Evolutionary conservation across 148 eudicot species (phyloP).

Genomic region (Rhododendron simsii): DNA sequence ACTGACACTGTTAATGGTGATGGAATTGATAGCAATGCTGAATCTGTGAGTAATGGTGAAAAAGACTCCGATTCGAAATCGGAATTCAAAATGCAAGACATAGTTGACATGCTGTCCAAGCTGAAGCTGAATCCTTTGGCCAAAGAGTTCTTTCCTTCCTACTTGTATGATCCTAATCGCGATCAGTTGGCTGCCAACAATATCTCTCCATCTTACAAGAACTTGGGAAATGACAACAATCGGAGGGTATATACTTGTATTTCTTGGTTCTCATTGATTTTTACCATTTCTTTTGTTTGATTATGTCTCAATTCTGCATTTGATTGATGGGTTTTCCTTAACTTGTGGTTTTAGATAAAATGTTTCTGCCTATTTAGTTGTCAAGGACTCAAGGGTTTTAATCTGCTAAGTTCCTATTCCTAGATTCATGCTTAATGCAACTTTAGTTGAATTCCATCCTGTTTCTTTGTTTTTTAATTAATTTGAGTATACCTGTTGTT

Average conservation of each 20-base stretch:
- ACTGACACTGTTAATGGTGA: conserved; percentile 5
- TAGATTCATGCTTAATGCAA: neutral
- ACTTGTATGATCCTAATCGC: conserved; percentile 24
- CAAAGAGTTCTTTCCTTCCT: conserved; percentile 73
- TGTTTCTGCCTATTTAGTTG: neutral
- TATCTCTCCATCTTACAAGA: conserved; percentile 34
- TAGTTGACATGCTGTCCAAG: conserved; percentile 62
- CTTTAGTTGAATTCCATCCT: neutral
- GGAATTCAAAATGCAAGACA: conserved; percentile 54
- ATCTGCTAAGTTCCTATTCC: neutral
- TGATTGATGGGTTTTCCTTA: conserved; percentile 17
- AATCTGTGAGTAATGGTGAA: conserved; percentile 14
- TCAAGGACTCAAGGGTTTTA: neutral
- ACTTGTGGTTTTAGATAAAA: conserved; percentile 3
- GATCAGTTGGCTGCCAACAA: conserved; percentile 32
- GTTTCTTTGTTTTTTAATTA: neutral
- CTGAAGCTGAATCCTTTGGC: conserved; percentile 81
- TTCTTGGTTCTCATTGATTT: neutral
- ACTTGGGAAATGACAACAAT: conserved; percentile 37
- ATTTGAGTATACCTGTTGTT: neutral
- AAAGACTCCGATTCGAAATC: conserved; percentile 45
- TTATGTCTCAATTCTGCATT: conserved; percentile 12
- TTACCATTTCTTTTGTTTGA: neutral
- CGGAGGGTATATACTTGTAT: conserved; percentile 65
- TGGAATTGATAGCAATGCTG: neutral